Percentiles rank a stretch among this genome's conserved stretches.
Evolutionary conservation across 345 rosid species (phyloP).

Genomic region (Turnera subulata): DNA sequence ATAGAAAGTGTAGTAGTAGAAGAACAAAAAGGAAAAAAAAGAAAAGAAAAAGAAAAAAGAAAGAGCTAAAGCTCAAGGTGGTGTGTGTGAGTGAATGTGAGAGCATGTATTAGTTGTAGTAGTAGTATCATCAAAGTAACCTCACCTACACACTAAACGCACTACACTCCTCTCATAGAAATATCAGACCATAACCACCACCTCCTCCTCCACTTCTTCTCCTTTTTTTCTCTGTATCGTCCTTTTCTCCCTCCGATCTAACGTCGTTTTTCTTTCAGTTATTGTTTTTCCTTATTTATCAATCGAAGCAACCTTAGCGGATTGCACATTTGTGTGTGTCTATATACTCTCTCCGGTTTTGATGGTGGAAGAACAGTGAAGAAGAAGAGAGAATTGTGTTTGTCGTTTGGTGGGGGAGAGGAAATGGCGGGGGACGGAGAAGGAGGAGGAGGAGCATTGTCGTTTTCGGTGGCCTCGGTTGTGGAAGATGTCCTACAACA

Average conservation of each 20-base stretch:
- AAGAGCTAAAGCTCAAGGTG: conserved; percentile 27
- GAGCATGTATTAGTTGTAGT: conserved; percentile 4
- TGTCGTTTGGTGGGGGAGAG: conserved; percentile 4
- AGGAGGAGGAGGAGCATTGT: conserved; percentile 27
- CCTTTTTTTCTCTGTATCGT: conserved; percentile 10
- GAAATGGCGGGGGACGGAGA: conserved; percentile 39
- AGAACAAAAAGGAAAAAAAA: conserved; percentile 5
- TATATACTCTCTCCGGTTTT: not conserved
- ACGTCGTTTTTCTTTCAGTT: not conserved
- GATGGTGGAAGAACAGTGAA: conserved; percentile 7
- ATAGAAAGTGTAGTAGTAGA: not conserved
- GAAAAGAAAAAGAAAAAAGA: not conserved
- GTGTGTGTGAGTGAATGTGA: conserved; percentile 29
- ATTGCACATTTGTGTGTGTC: not conserved
- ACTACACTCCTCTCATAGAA: conserved; percentile 6
- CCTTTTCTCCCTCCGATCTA: conserved; percentile 11
- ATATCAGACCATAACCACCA: not conserved
- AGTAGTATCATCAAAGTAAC: conserved; percentile 7
- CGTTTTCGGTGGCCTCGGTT: conserved; percentile 57
- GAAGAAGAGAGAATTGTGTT: not conserved
- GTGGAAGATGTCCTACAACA: conserved; percentile 71
- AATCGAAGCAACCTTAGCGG: too few species aligned
- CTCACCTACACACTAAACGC: not conserved
- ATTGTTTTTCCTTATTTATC: not conserved
- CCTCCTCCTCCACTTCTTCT: not conserved